Evolutionary conservation across 345 rosid genomes (phyloP), one percentile per base, ranked within the genome.

Genomic region (Alliaria petiolata): DNA sequence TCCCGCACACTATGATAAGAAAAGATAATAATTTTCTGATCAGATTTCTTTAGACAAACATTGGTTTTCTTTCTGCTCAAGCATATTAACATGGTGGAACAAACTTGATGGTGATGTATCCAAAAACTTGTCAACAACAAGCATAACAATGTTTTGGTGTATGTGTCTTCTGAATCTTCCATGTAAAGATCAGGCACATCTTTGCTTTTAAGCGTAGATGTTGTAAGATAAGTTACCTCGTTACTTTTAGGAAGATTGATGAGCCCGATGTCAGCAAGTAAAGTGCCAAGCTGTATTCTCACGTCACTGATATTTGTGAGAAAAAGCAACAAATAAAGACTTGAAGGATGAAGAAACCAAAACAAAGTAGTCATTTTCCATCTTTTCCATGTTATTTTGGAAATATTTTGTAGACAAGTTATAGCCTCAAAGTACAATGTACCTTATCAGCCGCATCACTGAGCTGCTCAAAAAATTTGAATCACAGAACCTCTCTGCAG

Each of bases 401-500:
- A 31, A 31, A 55, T 54, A 15, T 55, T 17, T 59, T 5, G 42
- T 25, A 47, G 7, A 13, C 9, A 59, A 60, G 28, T 49, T 60
- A 59, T 14, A 62, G 63, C 54, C 51, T 42, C 14, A 0, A 15
- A 52, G 53, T 62, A 39, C 2, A 9, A 7, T 46, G 19, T 49
- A 92, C 98, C 95, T 92, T 81, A 90, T 89, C 87, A 81, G 88
- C 81, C 76, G 64, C 96, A 89, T 83, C 62, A 92, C 96, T 20
- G 93, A 87, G 80, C 85, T 84, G 85, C 96, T 89, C 57, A 92
- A 58, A 73, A 83, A 89, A 72, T 81, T 81, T 30, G 83, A 80
- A 69, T 65, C 83, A 82, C 98, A 88, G 67, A 92, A 89, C 46
- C 83, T 85, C 42, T 84, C 82, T 46, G 98, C 96, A 76, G 96